Conservation (phyloP, 1,284 basidiomycete species). For the Cystobasidium sp. region DNA sequence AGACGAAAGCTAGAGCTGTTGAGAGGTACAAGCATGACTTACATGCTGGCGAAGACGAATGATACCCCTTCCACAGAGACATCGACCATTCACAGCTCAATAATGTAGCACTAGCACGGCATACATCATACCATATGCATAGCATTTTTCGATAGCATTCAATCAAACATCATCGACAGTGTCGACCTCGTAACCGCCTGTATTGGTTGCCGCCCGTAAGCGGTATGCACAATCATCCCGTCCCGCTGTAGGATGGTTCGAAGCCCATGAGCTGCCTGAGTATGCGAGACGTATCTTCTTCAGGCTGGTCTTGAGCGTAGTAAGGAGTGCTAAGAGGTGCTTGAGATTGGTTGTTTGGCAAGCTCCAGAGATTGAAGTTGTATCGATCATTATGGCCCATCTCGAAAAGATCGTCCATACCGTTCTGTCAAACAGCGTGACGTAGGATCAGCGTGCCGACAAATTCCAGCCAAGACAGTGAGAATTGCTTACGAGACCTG, state of each 20-base stretch:
- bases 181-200: background rate
- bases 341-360: slow-evolving; percentile 12
- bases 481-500: slow-evolving; percentile 4
- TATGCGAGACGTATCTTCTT: slow-evolving; percentile 22
- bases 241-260: slow-evolving; percentile 17
- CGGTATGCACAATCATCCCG: background rate
- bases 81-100: too few species aligned
- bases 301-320: slow-evolving; percentile 5
- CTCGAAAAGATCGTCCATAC: slow-evolving; percentile 19
- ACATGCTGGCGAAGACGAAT: slow-evolving; percentile 47
- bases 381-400: slow-evolving; percentile 31
- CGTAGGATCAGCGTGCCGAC: background rate
- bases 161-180: background rate
- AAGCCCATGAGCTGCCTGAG: slow-evolving; percentile 31
- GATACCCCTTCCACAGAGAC: background rate
- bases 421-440: background rate
- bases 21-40: slow-evolving; percentile 68
- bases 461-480: background rate
- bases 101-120: too few species aligned
- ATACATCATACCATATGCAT: background rate
- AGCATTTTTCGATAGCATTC: background rate
- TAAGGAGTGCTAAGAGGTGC: background rate
- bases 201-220: background rate
- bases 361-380: slow-evolving; percentile 27
- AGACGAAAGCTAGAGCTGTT: slow-evolving; percentile 73